Base-by-base conservation (phyloP, 768 basidiomycete genomes). In the Boletus fagicola region DNA sequence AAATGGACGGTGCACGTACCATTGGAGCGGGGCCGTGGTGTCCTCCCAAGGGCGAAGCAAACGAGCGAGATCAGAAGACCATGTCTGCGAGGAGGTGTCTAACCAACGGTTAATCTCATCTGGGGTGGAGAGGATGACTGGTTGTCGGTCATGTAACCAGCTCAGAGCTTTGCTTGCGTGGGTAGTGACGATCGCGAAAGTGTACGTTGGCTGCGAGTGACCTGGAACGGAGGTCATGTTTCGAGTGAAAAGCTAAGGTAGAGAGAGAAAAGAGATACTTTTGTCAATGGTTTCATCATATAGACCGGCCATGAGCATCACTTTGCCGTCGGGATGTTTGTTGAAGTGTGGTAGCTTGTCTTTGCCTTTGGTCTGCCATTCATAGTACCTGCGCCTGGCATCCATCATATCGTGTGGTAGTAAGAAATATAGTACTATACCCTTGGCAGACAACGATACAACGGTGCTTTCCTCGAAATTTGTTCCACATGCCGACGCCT, bases 101-200 rank as follows among this genome's bases (percentile, higher is more conserved):
- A 98, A 80, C 96, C 96, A 98, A 12, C 69, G 65, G 20, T 78
- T 69, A 28, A 94, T 75, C 1, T 88, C 86, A 3, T 81, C 80
- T 35, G 76, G 68, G 0, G 78, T 77, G 10, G 83, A 79, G 6
- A 98, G 81, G 48, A 98, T 86, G 44, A 94, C 91, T 8, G 90
- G 90, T 61, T 90, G 88, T 22, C 95, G 85, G 63, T 95, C 90
- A 68, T 97, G 96, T n/a, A 98, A 78, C 90, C 93, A 98, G 7
- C 75, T 74, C 46, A 94, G 77, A 7, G 85, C 81, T 54, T 82
- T 82, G 67, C 83, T 81, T 45, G 91, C 82, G 33, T 81, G 70
- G 2, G 93, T 94, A 1, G 96, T 99, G 47, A 98, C 86, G 53
- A 98, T 92, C 0, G 91, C 87, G 67, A 92, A 98, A 0, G 92